A percentile compares a stretch with the other conserved stretches of the same genome.
Conservation (phyloP, 2,329 filamentous ascomycete species). For the Penicillium sp. region DNA sequence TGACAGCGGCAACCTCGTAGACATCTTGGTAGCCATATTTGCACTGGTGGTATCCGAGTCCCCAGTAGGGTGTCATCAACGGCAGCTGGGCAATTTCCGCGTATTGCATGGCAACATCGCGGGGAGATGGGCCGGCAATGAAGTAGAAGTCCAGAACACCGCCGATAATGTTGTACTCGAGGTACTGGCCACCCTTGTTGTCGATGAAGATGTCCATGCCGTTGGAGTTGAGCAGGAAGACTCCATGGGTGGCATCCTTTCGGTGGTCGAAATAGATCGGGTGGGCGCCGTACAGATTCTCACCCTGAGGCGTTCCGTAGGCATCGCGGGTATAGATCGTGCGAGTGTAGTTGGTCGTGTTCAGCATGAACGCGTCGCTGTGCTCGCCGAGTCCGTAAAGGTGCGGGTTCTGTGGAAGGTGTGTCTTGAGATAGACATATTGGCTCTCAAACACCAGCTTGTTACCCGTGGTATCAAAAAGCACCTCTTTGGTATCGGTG, state of each 20-base stretch:
- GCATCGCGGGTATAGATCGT: slow-evolving; percentile 66
- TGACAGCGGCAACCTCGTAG: slow-evolving; percentile 43
- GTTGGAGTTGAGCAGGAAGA: slow-evolving; percentile 67
- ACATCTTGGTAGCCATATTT: slow-evolving; percentile 61
- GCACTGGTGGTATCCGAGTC: slow-evolving; percentile 60
- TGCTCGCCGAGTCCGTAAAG: slow-evolving; percentile 74
- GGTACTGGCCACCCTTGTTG: slow-evolving; percentile 57
- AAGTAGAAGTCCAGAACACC: slow-evolving; percentile 70
- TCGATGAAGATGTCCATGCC: slow-evolving; percentile 71
- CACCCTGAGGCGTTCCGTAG: slow-evolving; percentile 56
- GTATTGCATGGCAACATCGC: slow-evolving; percentile 57
- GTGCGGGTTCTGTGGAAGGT: slow-evolving; percentile 63
- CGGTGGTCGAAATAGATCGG: slow-evolving; percentile 69
- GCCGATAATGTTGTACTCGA: slow-evolving; percentile 73
- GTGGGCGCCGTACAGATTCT: slow-evolving; percentile 68
- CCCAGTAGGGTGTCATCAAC: slow-evolving; percentile 61
- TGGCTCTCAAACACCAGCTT: slow-evolving; percentile 70
- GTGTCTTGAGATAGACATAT: slow-evolving; percentile 67
- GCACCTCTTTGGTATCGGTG: slow-evolving; percentile 12
- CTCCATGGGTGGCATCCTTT: slow-evolving; percentile 55
- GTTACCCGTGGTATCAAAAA: slow-evolving; percentile 66
- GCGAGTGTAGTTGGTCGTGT: slow-evolving; percentile 64
- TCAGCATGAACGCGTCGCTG: slow-evolving; percentile 64
- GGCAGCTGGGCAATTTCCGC: slow-evolving; percentile 49
- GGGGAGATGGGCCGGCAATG: slow-evolving; percentile 54